Base-by-base conservation (phyloP, 2,329 filamentous ascomycete genomes). In the Rhynchosporium secalis region DNA sequence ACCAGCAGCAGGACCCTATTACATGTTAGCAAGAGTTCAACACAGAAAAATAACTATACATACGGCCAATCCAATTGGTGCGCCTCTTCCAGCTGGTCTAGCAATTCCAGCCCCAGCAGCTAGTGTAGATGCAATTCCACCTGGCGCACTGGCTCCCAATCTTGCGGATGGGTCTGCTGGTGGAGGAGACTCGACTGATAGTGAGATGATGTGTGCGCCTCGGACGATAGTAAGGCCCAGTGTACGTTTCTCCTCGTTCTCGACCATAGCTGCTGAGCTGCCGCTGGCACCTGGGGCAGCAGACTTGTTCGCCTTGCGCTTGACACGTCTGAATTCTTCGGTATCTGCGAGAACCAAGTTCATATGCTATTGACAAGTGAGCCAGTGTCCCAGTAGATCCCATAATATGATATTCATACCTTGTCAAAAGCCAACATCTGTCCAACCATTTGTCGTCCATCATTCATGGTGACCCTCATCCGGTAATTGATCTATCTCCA, bases 391-490 rank as follows among this genome's bases (percentile, higher is more conserved):
- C 61, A 13, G 20, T 7, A 62, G 13, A 12, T 12, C 15, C 3
- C 29, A 47, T 45, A 41, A 28, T 13, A n/a, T 45, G 20, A 28
- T 6, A 4, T 31, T 49, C 63, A 38, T 78, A 94, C 92, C 86
- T 98, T 98, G 78, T 99, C 95, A 74, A 98, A 99, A 60, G 95
- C 95, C 70, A 99, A 86, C 91, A 99, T 96, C 78, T 98, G 92
- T 66, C 93, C 95, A 46, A 92, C 93, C 88, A 99, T 96, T 78
- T 97, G 92, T 74, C 95, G 88, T 68, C 92, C 92, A 80, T 99
- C 95, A 75, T 91, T 92, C 76, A 99, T 84, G 61, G 93, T 98
- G 68, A 97, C 89, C 76, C 94, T 89, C 93, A 99, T 98, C 79
- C 94, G 92, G 83, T 96, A 98, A 82, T 99, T 98, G 84, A 99